Conservation (phyloP, 2,329 filamentous ascomycete species). For the Epicoccum sorghinum region DNA sequence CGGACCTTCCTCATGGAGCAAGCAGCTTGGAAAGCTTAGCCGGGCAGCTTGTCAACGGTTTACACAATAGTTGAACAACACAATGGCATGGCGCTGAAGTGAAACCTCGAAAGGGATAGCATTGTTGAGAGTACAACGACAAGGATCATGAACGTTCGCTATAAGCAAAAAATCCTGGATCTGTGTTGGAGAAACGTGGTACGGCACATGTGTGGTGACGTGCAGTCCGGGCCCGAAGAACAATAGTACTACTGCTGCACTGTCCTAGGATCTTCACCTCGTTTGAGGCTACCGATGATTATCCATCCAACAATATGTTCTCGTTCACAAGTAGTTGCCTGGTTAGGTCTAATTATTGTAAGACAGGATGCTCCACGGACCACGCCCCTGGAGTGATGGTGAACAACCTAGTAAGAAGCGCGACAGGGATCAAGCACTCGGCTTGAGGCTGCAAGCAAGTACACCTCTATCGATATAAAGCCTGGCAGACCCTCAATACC, state of each 20-base stretch:
- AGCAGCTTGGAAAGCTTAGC: conserved; percentile 11
- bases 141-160: background rate
- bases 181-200: background rate
- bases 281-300: background rate
- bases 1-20: conserved; percentile 25
- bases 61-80: background rate
- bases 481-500: background rate
- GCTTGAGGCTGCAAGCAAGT: background rate
- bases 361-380: conserved; percentile 1
- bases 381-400: background rate
- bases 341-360: conserved; percentile 18
- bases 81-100: background rate
- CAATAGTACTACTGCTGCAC: background rate
- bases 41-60: background rate
- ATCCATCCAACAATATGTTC: background rate
- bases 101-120: background rate
- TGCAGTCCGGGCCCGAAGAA: background rate
- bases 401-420: background rate
- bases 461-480: background rate
- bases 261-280: background rate
- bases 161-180: background rate
- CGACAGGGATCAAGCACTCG: background rate
- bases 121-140: background rate
- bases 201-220: background rate
- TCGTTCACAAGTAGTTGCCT: conserved; percentile 17